Conservation (phyloP, 2,329 filamentous ascomycete genomes). For the Cercospora nicotianae region DNA sequence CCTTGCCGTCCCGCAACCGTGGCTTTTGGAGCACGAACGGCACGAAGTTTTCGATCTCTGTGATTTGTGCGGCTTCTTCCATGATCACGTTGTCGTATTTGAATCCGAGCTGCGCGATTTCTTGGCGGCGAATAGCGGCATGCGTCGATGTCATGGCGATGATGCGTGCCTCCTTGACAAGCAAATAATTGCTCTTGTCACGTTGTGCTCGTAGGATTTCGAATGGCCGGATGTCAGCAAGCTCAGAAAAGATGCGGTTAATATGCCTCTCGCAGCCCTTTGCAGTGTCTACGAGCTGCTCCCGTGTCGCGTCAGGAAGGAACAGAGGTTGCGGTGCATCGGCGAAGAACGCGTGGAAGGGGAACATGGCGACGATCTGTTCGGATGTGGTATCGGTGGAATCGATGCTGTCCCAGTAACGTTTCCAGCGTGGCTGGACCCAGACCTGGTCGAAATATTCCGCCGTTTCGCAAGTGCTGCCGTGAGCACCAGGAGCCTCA, state of each 20-base stretch:
- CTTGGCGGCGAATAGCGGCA: conserved; percentile 87
- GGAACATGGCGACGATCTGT: conserved; percentile 72
- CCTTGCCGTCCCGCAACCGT: conserved; percentile 22
- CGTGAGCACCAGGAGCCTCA: conserved; percentile 87
- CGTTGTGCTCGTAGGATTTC: conserved; percentile 85
- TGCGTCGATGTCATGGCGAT: conserved; percentile 99
- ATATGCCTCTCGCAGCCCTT: conserved; percentile 87
- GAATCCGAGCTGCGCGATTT: conserved; percentile 90
- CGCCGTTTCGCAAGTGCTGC: conserved; percentile 92
- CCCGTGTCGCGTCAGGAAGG: conserved; percentile 62
- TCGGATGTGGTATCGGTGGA: conserved; percentile 52
- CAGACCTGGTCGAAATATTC: conserved; percentile 96
- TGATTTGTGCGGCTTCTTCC: conserved; percentile 98
- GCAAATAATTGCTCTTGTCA: conserved; percentile 93
- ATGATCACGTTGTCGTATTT: conserved; percentile 97
- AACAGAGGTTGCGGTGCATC: conserved; percentile 87
- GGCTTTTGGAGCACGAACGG: conserved; percentile 84
- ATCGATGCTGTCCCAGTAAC: conserved; percentile 68
- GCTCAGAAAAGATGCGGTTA: conserved; percentile 82
- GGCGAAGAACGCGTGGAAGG: conserved; percentile 84
- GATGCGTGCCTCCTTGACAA: conserved; percentile 94
- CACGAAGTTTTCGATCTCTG: conserved; percentile 95
- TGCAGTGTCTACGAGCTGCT: conserved; percentile 71
- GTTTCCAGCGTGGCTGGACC: conserved; percentile 81
- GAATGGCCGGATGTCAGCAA: conserved; percentile 91